A percentile compares a stretch with the other conserved stretches of the same genome.
phyloP scores from a whole-genome alignment of 2,329 filamentous ascomycete species.

The Aspergillus felis region DNA sequence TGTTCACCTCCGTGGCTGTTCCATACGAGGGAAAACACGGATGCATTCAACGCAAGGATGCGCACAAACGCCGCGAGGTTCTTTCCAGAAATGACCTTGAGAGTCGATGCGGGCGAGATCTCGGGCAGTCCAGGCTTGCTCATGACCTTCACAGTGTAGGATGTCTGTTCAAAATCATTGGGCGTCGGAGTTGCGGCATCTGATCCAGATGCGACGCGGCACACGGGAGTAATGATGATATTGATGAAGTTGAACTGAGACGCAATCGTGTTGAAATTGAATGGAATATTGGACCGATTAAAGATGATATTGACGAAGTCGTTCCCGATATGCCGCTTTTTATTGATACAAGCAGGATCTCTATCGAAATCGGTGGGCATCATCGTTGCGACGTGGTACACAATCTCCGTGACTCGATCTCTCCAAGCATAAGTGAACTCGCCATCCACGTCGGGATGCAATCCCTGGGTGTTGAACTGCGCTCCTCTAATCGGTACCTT shows the following conservation, averaged over 20 bases:
- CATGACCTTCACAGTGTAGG: conserved; percentile 87
- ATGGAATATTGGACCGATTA: conserved; percentile 89
- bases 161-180: conserved; percentile 45
- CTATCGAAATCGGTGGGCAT: conserved; percentile 85
- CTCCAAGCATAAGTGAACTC: conserved; percentile 91
- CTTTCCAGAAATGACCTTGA: conserved; percentile 80
- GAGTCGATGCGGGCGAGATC: conserved; percentile 82
- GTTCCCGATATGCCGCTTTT: conserved; percentile 95
- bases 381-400: conserved; percentile 94
- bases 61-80: conserved; percentile 83
- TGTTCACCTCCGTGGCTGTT: conserved; percentile 69
- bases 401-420: conserved; percentile 88
- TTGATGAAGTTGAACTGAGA: conserved; percentile 96
- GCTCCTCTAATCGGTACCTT: conserved; percentile 76
- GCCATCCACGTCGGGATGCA: conserved; percentile 81
- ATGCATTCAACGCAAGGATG: conserved; percentile 85
- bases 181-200: conserved; percentile 32
- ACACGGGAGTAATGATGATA: conserved; percentile 87
- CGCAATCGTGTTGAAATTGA: conserved; percentile 86
- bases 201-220: conserved; percentile 33
- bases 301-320: conserved; percentile 98
- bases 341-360: conserved; percentile 72
- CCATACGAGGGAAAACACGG: conserved; percentile 92
- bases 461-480: conserved; percentile 86
- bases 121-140: conserved; percentile 85